Evolutionary conservation across 1,139 yeast species (phyloP).

Genomic region (Geotrichum histeridarum): DNA sequence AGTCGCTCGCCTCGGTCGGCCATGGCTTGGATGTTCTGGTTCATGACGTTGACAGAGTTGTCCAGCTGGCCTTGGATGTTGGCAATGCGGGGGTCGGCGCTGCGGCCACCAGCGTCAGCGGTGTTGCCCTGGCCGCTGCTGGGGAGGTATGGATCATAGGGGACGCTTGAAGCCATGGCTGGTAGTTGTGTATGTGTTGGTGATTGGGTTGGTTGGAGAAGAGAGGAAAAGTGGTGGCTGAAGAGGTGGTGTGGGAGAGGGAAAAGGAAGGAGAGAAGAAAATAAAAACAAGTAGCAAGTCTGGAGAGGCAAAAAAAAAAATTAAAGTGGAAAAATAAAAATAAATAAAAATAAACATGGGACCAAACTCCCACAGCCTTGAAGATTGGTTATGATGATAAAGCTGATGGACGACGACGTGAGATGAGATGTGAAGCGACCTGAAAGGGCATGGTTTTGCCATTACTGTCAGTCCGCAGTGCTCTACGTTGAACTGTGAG

Average conservation of each 20-base stretch:
- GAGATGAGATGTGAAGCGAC: too few species aligned
- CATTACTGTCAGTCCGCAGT: too few species aligned
- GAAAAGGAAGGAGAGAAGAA: not conserved
- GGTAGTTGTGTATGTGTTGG: not conserved
- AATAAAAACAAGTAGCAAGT: not conserved
- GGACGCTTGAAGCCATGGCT: constrained; percentile 70
- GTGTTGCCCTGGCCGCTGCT: constrained; percentile 26
- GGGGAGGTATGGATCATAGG: constrained; percentile 72
- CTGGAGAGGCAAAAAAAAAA: not conserved
- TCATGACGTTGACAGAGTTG: not conserved
- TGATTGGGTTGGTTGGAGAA: not conserved
- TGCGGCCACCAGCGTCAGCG: constrained; percentile 31
- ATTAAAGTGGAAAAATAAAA: not conserved
- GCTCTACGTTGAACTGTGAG: too few species aligned
- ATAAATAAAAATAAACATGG: not conserved
- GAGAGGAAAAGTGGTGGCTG: too few species aligned
- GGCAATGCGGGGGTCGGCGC: constrained; percentile 53
- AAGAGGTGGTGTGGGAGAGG: too few species aligned
- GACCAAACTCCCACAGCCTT: not conserved
- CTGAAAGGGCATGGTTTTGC: too few species aligned
- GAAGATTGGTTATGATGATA: not conserved
- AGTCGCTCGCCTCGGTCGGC: constrained; percentile 4
- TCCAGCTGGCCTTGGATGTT: constrained; percentile 54
- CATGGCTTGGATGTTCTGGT: constrained; percentile 2
- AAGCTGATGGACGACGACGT: too few species aligned